Evolutionary conservation across 1,284 basidiomycete species (phyloP).

Genomic region (Apiotrichum montevideense): DNA sequence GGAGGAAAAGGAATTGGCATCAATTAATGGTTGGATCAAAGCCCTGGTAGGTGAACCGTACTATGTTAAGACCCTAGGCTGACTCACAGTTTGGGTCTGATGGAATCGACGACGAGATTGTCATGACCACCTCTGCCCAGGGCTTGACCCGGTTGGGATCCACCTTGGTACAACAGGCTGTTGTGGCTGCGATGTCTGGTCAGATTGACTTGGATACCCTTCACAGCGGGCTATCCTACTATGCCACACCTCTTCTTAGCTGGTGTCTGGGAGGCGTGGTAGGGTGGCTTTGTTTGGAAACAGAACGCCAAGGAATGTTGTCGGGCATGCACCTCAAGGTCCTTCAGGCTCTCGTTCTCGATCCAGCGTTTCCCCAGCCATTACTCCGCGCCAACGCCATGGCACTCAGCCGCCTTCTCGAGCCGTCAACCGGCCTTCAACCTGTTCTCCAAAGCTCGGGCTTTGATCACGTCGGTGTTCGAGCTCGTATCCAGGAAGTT

Average conservation of each 20-base stretch:
- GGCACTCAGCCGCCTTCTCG: constrained; percentile 26
- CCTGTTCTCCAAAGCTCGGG: constrained; percentile 32
- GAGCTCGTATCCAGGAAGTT: constrained; percentile 20
- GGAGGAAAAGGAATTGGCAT: constrained; percentile 30
- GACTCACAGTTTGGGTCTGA: constrained; percentile 41
- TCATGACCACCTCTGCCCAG: constrained; percentile 47
- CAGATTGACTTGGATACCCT: constrained; percentile 51
- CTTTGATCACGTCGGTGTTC: constrained; percentile 30
- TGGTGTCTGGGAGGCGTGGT: constrained; percentile 52
- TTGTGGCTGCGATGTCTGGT: constrained; percentile 46
- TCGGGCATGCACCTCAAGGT: constrained; percentile 42
- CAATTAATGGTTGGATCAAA: constrained; percentile 43
- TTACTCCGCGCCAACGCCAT: constrained; percentile 29
- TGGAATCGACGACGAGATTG: constrained; percentile 46
- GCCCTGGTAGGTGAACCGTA: constrained; percentile 33
- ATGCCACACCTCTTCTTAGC: constrained; percentile 51
- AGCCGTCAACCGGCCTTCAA: constrained; percentile 25
- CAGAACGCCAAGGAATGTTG: constrained; percentile 36
- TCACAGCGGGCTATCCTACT: constrained; percentile 51
- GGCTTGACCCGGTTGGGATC: constrained; percentile 48
- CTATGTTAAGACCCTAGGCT: neutral
- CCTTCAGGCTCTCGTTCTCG: constrained; percentile 37
- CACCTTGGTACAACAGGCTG: constrained; percentile 50
- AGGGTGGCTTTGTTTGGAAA: constrained; percentile 44
- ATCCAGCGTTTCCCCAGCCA: constrained; percentile 34